Base-by-base conservation (phyloP, 2,329 filamentous ascomycete genomes). In the Aspergillus pseudotamarii region DNA sequence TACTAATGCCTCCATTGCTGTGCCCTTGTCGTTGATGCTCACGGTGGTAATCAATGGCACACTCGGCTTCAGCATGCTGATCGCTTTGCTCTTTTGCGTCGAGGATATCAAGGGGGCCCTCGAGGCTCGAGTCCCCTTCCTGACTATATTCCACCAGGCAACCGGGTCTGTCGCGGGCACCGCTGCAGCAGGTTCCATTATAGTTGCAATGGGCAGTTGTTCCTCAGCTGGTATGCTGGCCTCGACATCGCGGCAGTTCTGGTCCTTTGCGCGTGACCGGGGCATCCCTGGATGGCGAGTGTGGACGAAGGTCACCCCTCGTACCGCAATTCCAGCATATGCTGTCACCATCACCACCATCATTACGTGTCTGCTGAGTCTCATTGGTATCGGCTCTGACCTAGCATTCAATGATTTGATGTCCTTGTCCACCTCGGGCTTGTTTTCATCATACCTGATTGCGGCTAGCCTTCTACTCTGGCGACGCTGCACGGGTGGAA, bases 91-190 rank as follows among this genome's bases (percentile, higher is more conserved):
- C n/a, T 78, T 79, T 67, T 75, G 73, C 41, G 64, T 78, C 19
- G 76, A 76, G 14, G 72, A 77, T 55, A 64, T 78, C 9, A 64
- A 73, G 9, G 70, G 69, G n/a, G 75, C 74, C 30, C 69, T 80
- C 46, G 50, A 62, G n/a, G 69, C 75, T 16, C 68, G 73, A 71
- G 19, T 77, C 75, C 76, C 77, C 1, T 80, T 78, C 56, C 75
- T 80, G 50, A 69, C 74, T 38, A 71, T 76, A 36, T 85, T 88
- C 67, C 76, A 75, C 63, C 69, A 82, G 61, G 80, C 79, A 6
- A 36, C 34, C 12, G 34, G 34, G 14, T 36, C 34, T 6, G 34
- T 36, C 2, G 34, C 81, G 1, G 67, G 72, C 26, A 83, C 79
- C 30, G 71, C 76, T 21, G 74, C 68, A 12, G 71, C 78, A 64